Evolutionary conservation across 805 yeast species (phyloP), one percentile per base, ranked within the genome.

Genomic region (Hanseniaspora thailandica): DNA sequence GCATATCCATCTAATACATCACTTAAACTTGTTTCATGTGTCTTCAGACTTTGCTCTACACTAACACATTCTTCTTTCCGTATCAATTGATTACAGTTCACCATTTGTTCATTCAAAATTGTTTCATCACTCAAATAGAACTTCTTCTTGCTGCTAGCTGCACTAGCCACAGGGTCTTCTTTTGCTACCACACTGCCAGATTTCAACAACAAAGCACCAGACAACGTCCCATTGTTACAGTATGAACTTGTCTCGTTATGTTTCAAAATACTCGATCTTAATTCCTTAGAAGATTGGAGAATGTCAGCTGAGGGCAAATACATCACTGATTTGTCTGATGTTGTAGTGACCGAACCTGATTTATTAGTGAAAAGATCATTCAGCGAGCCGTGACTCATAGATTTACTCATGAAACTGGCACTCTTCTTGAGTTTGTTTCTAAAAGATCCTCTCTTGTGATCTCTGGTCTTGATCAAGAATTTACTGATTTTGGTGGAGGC

Each of bases 91-190:
- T 13, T 31, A n/a, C 34, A 31, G n/a, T 31, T 7, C 12, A 5
- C 41, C 26, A 38, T 38, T 38, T 20, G 41, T 10, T 38, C 34
- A 35, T 30, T 22, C 12, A 39, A 13, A 1, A 47, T 31, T n/a
- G 52, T 47, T 9, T 47, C 52, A 23, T 47, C 52, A 31, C 52
- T 47, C 30, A 26, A 22, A 8, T n/a, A 41, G n/a, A 41, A 41
- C 33, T 41, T 41, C 33, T 41, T 41, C 3, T 17, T n/a, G 2
- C 13, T 13, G 8, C 8, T 25, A 15, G 13, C 41, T 10, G 25
- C 15, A 33, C 15, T 15, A 3, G 9, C n/a, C 17, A 7, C 33
- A 25, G n/a, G 33, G 5, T 23, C 20, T 7, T 26, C 23, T 41
- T 41, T 10, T 5, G 25, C 19, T 8, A 13, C 30, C 13, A 25